Conservation (phyloP, 805 yeast species). For the Suhomyces sp. region DNA sequence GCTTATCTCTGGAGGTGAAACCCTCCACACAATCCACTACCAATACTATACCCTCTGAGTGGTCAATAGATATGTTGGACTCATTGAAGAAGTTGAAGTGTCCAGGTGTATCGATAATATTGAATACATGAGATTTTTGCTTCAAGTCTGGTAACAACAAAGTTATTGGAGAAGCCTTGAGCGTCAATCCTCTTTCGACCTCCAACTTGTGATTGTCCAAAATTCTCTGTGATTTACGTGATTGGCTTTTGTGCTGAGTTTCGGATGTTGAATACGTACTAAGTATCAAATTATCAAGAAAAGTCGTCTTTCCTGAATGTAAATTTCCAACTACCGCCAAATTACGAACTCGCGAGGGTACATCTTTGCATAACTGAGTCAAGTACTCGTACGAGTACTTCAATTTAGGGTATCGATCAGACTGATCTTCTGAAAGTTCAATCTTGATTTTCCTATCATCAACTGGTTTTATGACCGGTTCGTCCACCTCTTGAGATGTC, state of each 20-base stretch:
- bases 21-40: constrained; percentile 90
- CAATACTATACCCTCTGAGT: constrained; percentile 63
- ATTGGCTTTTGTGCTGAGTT: constrained; percentile 33
- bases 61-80: constrained; percentile 49
- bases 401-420: constrained; percentile 51
- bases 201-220: constrained; percentile 74
- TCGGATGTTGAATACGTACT: constrained; percentile 41
- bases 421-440: constrained; percentile 21
- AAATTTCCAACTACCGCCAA: constrained; percentile 76
- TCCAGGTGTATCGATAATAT: constrained; percentile 87
- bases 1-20: constrained; percentile 51
- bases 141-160: constrained; percentile 52
- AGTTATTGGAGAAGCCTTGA: constrained; percentile 61
- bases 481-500: constrained; percentile 22
- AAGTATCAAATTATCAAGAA: constrained; percentile 63
- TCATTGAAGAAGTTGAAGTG: constrained; percentile 85
- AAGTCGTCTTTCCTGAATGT: constrained; percentile 83
- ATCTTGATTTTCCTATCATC: constrained; percentile 41
- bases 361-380: constrained; percentile 37
- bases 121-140: constrained; percentile 53
- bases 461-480: constrained; percentile 64
- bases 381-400: constrained; percentile 63
- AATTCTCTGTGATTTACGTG: constrained; percentile 51
- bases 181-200: constrained; percentile 63
- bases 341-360: constrained; percentile 69